Conservation (phyloP, 2,329 filamentous ascomycete species). For the Arthrinium puccinioides region DNA sequence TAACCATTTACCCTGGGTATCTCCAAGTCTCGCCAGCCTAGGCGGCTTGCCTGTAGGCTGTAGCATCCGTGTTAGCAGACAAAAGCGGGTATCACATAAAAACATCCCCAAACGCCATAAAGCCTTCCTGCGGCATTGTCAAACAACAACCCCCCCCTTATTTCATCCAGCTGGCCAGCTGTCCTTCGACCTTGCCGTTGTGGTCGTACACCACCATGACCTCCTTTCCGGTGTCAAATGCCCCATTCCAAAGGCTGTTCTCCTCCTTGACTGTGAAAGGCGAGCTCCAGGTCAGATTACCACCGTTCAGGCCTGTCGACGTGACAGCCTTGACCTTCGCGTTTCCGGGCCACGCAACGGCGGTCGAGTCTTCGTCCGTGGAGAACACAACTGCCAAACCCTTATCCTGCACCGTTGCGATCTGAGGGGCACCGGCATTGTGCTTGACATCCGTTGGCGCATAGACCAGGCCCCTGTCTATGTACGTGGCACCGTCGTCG, state of each 20-base stretch:
- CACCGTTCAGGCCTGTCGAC: constrained; percentile 8
- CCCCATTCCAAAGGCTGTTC: constrained; percentile 5
- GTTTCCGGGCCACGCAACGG: constrained; percentile 26
- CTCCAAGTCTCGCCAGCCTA: no score
- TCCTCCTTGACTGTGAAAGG: constrained; percentile 3
- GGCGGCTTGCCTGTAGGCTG: no score
- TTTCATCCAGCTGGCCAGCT: not conserved
- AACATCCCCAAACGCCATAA: no score
- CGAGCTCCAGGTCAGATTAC: constrained; percentile 12
- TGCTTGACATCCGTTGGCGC: constrained; percentile 17
- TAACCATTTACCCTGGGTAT: no score
- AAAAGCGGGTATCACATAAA: no score
- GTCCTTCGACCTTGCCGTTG: not conserved
- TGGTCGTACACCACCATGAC: constrained; percentile 1
- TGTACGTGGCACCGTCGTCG: constrained; percentile 28
- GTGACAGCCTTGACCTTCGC: constrained; percentile 24
- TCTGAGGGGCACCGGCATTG: constrained; percentile 29
- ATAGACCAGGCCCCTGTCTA: constrained; percentile 23
- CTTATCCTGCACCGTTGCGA: constrained; percentile 23
- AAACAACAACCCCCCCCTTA: no score
- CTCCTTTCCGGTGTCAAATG: not conserved
- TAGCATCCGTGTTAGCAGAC: no score
- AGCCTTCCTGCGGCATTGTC: no score
- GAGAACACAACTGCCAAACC: constrained; percentile 28
- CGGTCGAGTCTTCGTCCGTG: constrained; percentile 26